Base-by-base conservation (phyloP, 1,284 basidiomycete species). In the Fistulinella cinereoalba region DNA sequence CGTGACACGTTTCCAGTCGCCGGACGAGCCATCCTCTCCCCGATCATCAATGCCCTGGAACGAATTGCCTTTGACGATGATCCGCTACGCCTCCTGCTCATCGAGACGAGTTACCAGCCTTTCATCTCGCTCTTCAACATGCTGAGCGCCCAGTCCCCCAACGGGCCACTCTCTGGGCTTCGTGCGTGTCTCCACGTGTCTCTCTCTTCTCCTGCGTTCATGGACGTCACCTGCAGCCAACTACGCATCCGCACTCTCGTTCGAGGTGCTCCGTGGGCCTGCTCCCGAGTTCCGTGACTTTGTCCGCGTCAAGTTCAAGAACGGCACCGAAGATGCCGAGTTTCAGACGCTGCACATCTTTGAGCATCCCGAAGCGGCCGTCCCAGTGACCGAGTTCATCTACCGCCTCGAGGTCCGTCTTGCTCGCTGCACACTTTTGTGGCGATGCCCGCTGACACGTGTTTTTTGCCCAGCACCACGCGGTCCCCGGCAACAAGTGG, bases 41-140 rank as follows among this genome's bases (percentile, higher is more conserved):
- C 83, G 12, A 76, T 93, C 61, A 71, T 90, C 51, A 72, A 68
- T 39, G 77, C 86, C 18, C 75, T 94, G 43, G 77, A 86, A 60
- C 80, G 80, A 50, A 83, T 94, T 61, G 77, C 83, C 22, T 91
- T 87, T 72, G 79, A 83, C 53, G 80, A 78, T 42, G 84, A 88
- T 66, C 81, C 84, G 23, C 79, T 93, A 46, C 83, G 89, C 58
- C 72, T 92, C 61, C 73, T 85, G 60, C 72, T 91, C 50, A 69
- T 87, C 49, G 75, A 88, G 63, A 83, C 83, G 15, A 86, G 87
- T 50, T 93, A 93, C 73, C 90, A 92, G 66, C 85, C 91, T 10
- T 88, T 93, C 76, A 80, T 92, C 57, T 90, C 88, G 18, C 75
- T 93, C 58, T 85, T 92, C 76, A 80, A 83, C 61, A 81, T 90